These are phyloP conservation scores for Eutypa lata DNA, from an alignment of 2,329 filamentous ascomycete species.

Conservation along the genomic window DNA sequence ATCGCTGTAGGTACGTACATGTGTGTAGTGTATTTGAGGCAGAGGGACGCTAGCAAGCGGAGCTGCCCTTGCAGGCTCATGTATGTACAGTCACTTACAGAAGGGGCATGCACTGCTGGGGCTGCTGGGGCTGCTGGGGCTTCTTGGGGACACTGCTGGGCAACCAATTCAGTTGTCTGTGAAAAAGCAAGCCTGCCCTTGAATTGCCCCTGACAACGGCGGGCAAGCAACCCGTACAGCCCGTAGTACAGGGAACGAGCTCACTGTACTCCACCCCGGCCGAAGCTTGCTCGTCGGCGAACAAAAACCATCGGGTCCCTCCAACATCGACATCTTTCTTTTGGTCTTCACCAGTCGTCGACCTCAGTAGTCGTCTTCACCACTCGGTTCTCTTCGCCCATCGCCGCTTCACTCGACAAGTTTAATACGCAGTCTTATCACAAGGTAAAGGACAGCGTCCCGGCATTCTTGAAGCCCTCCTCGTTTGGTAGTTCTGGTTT, in stretches of 20 bases:
- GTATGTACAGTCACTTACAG: background rate
- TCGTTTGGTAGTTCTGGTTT: background rate
- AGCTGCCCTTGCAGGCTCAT: background rate
- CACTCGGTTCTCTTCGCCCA: background rate
- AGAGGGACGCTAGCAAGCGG: background rate
- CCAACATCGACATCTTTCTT: background rate
- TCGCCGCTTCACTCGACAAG: background rate
- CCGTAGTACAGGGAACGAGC: background rate
- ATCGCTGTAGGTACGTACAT: background rate
- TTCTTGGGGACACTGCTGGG: background rate
- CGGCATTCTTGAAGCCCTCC: background rate
- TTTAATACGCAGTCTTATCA: background rate
- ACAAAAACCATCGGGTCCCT: background rate
- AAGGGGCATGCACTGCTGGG: background rate
- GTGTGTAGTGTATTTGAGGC: background rate
- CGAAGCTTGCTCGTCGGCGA: background rate
- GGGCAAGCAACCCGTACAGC: background rate
- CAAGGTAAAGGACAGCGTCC: background rate
- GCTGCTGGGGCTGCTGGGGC: too few species aligned
- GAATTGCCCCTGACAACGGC: constrained; percentile 1
- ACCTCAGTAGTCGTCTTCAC: background rate
- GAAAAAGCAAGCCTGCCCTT: background rate
- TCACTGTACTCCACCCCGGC: background rate
- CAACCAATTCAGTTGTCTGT: background rate
- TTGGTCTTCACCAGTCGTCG: background rate